phyloP scores from a whole-genome alignment of 768 basidiomycete species.

The Rhodotorula paludigena region DNA sequence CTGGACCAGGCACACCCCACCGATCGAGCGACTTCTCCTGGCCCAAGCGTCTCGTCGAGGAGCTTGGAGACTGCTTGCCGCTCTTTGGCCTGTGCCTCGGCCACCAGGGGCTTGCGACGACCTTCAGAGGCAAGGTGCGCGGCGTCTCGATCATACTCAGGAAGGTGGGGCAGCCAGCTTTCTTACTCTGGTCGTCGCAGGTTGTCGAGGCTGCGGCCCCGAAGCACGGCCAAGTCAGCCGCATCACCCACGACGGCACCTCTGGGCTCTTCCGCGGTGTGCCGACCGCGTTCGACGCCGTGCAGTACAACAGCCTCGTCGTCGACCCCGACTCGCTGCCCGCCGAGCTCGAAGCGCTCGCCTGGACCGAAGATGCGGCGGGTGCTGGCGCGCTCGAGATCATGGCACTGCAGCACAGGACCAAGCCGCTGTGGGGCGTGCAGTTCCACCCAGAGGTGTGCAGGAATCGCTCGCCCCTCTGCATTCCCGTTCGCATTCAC shows the following conservation, averaged over 20 bases:
- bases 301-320: slow-evolving; percentile 38
- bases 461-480: no score
- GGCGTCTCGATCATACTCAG: no score
- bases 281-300: slow-evolving; percentile 16
- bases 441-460: slow-evolving; percentile 40
- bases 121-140: slow-evolving; percentile 28
- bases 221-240: slow-evolving; percentile 32
- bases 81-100: slow-evolving; percentile 39
- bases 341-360: slow-evolving; percentile 21
- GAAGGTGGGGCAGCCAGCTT: no score
- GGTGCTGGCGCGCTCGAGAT: slow-evolving; percentile 8
- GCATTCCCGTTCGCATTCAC: no score
- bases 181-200: background rate
- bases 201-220: slow-evolving; percentile 17
- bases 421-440: slow-evolving; percentile 31
- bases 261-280: slow-evolving; percentile 12
- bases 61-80: slow-evolving; percentile 20
- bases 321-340: slow-evolving; percentile 10
- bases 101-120: slow-evolving; percentile 36
- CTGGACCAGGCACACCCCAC: slow-evolving; percentile 36
- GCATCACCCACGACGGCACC: slow-evolving; percentile 3
- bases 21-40: slow-evolving; percentile 32
- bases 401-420: slow-evolving; percentile 22
- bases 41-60: slow-evolving; percentile 22
- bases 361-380: background rate